Conservation (phyloP, 2,329 filamentous ascomycete genomes). For the Pseudocercospora fijiensis region DNA sequence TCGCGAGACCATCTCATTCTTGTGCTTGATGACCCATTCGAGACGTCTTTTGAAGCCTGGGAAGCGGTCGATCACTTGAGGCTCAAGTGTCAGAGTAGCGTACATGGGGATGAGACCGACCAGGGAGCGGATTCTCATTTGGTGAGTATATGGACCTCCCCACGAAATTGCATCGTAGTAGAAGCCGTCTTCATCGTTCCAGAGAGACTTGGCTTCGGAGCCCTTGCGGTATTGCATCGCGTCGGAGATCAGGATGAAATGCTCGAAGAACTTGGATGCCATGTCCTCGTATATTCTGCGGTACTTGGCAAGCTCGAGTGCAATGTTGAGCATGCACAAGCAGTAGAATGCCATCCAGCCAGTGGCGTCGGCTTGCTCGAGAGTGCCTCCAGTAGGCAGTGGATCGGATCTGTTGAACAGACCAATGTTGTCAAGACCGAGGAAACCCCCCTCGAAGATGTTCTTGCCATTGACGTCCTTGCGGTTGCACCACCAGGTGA, state of each 20-base stretch:
- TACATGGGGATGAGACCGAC: constrained; percentile 93
- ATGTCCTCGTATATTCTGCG: constrained; percentile 94
- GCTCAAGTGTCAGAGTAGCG: constrained; percentile 86
- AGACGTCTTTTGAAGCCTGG: constrained; percentile 90
- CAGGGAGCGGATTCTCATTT: constrained; percentile 85
- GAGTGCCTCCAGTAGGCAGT: constrained; percentile 83
- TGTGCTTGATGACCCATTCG: constrained; percentile 91
- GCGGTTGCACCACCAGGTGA: constrained; percentile 99
- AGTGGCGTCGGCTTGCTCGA: constrained; percentile 96
- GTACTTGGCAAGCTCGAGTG: constrained; percentile 91
- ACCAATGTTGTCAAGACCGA: constrained; percentile 95
- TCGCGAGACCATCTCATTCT: constrained; percentile 79
- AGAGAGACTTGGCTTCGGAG: constrained; percentile 76
- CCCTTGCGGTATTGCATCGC: constrained; percentile 77
- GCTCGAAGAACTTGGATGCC: constrained; percentile 97
- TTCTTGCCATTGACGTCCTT: constrained; percentile 95
- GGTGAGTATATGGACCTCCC: constrained; percentile 89
- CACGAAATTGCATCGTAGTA: constrained; percentile 98
- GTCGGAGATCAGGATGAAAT: constrained; percentile 96
- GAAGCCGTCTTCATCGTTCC: constrained; percentile 96
- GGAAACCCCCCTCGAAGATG: constrained; percentile 93
- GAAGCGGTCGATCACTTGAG: constrained; percentile 86
- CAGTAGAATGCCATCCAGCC: constrained; percentile 99
- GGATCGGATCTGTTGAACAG: constrained; percentile 96
- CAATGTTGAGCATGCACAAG: constrained; percentile 94